Percentiles rank a stretch among this genome's conserved stretches.
phyloP scores from a whole-genome alignment of 306 rosid species.

The Cercis canadensis region DNA sequence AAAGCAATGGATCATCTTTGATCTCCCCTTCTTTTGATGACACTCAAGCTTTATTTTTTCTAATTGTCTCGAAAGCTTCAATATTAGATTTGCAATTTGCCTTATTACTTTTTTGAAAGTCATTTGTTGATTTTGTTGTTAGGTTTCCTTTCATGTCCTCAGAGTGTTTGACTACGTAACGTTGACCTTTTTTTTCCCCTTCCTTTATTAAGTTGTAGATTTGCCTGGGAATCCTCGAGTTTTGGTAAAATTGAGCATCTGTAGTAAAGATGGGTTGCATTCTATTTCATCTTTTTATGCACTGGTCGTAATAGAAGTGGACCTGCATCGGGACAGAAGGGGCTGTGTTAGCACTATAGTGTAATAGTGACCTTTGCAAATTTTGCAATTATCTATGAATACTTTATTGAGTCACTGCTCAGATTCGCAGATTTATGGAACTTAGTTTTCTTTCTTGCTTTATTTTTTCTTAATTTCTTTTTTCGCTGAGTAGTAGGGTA shows the following conservation, averaged over 20 bases:
- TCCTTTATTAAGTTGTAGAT: slow-evolving; percentile 42
- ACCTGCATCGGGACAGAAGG: slow-evolving; percentile 57
- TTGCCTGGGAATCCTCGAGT: slow-evolving; percentile 44
- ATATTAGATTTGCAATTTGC: slow-evolving; percentile 50
- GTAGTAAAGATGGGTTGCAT: slow-evolving; percentile 48
- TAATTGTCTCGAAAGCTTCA: slow-evolving; percentile 50
- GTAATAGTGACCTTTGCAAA: slow-evolving; percentile 36
- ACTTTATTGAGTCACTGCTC: slow-evolving; percentile 35
- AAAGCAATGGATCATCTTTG: slow-evolving; percentile 45
- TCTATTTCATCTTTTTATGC: slow-evolving; percentile 66
- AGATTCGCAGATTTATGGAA: slow-evolving; percentile 41
- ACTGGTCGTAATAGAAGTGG: slow-evolving; percentile 60
- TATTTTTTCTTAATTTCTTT: background rate
- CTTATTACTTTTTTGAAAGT: slow-evolving; percentile 52
- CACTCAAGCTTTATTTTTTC: slow-evolving; percentile 29
- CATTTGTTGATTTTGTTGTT: slow-evolving; percentile 39
- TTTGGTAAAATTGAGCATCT: slow-evolving; percentile 32
- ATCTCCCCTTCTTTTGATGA: slow-evolving; percentile 59
- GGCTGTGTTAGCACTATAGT: slow-evolving; percentile 43
- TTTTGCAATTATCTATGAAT: slow-evolving; percentile 38
- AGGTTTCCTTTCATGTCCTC: slow-evolving; percentile 44
- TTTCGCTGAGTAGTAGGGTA: background rate
- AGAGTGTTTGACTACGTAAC: slow-evolving; percentile 53
- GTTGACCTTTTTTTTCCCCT: slow-evolving; percentile 51
- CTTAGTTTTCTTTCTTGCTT: slow-evolving; percentile 31